phyloP scores from a whole-genome alignment of 352 stramenopile species.

The Globisporangium solare region DNA sequence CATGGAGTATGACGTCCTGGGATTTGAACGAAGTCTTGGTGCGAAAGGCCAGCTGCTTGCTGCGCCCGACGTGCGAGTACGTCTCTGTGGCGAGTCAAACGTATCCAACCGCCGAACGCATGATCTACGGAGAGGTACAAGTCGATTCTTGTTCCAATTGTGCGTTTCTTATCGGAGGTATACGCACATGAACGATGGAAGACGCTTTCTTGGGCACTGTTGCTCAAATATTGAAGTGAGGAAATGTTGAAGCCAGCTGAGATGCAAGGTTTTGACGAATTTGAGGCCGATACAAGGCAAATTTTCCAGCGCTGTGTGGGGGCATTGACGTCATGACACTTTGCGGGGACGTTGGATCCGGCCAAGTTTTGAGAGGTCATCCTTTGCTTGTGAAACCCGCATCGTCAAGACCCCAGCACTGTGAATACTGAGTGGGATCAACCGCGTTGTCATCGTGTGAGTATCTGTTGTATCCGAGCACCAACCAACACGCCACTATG shows the following conservation, averaged over 20 bases:
- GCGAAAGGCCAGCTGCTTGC: constrained; percentile 36
- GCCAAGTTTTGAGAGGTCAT: neutral
- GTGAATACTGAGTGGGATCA: constrained; percentile 30
- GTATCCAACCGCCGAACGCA: constrained; percentile 27
- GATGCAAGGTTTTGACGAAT: constrained; percentile 9
- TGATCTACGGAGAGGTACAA: constrained; percentile 42
- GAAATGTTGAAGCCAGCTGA: constrained; percentile 11
- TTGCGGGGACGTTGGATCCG: neutral
- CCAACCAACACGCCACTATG: neutral
- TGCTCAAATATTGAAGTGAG: no score
- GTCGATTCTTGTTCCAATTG: neutral
- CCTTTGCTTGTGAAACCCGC: neutral
- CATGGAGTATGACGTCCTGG: constrained; percentile 15
- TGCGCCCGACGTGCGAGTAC: constrained; percentile 60
- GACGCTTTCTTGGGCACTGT: no score
- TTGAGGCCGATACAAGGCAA: constrained; percentile 3
- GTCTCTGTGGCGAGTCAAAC: constrained; percentile 63
- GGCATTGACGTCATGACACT: neutral
- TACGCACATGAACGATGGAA: no score
- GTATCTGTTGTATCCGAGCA: neutral
- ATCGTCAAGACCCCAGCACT: constrained; percentile 31
- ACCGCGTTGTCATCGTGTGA: constrained; percentile 3
- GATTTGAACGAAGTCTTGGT: constrained; percentile 19
- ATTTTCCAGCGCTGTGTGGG: constrained; percentile 2
- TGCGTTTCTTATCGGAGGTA: neutral